phyloP scores from a whole-genome alignment of 352 stramenopile species.

The Pythium folliculosum region DNA sequence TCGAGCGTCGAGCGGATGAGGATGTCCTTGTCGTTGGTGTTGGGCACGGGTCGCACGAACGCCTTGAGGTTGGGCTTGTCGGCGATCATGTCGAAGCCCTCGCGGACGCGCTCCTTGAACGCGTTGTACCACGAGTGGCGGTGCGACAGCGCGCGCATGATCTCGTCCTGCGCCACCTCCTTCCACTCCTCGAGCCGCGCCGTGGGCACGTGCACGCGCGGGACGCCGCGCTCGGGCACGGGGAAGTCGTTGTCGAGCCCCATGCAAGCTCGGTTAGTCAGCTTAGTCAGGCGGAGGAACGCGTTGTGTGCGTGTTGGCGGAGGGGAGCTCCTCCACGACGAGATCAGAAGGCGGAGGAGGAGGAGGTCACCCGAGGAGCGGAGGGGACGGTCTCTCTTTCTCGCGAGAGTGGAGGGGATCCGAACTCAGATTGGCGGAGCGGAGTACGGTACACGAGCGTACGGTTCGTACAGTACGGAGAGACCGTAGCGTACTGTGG shows the following conservation, averaged over 20 bases:
- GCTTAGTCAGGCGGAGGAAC: background rate
- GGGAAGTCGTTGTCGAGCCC: slow-evolving; percentile 30
- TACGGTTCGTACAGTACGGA: no score
- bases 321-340: background rate
- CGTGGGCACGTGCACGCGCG: slow-evolving; percentile 27
- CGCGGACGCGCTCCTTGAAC: slow-evolving; percentile 33
- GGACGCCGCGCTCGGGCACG: slow-evolving; percentile 25
- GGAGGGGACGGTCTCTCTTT: slow-evolving; percentile 5
- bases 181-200: slow-evolving; percentile 35
- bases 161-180: slow-evolving; percentile 35
- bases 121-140: slow-evolving; percentile 47
- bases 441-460: background rate
- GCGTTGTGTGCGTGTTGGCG: background rate
- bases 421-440: background rate
- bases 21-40: slow-evolving; percentile 37
- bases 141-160: slow-evolving; percentile 34
- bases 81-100: slow-evolving; percentile 35
- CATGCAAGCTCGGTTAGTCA: slow-evolving; percentile 8
- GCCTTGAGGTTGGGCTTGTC: slow-evolving; percentile 35
- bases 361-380: background rate
- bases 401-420: background rate
- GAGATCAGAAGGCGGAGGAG: slow-evolving; percentile 3
- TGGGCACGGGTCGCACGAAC: slow-evolving; percentile 33
- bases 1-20: slow-evolving; percentile 39
- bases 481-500: no score